Percentiles rank a stretch among this genome's conserved stretches.
These are phyloP conservation scores for Marchantia polymorpha DNA, from an alignment of 225 moss, liverwort and hornwort genomes.

Conservation along the genomic window DNA sequence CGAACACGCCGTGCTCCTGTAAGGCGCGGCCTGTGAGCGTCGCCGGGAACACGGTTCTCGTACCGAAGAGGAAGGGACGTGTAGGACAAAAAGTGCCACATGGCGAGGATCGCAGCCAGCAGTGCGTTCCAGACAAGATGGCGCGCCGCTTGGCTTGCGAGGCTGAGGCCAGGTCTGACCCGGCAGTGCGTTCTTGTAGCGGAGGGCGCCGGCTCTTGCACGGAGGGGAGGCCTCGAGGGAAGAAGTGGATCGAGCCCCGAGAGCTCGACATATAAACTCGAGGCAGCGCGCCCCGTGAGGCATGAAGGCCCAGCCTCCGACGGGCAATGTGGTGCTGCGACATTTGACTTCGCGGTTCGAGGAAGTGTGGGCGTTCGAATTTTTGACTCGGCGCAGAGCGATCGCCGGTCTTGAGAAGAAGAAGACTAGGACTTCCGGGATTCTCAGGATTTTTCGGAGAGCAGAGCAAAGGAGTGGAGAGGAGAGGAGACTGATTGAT, in stretches of 20 bases:
- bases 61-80: too few species aligned
- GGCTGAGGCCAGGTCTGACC: background rate
- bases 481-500: background rate
- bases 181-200: background rate
- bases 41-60: too few species aligned
- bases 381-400: too few species aligned
- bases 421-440: background rate
- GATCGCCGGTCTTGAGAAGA: background rate
- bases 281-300: background rate
- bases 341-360: background rate
- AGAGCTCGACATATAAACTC: background rate
- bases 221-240: background rate
- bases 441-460: background rate
- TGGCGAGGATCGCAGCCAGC: background rate
- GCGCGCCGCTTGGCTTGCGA: background rate
- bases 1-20: too few species aligned
- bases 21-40: too few species aligned
- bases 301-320: background rate
- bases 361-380: background rate
- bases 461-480: background rate
- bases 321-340: background rate
- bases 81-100: too few species aligned
- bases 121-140: background rate
- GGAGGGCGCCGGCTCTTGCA: background rate
- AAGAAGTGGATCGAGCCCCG: background rate